phyloP scores from a whole-genome alignment of 2,329 filamentous ascomycete genomes.

The Penicillium sp. region DNA sequence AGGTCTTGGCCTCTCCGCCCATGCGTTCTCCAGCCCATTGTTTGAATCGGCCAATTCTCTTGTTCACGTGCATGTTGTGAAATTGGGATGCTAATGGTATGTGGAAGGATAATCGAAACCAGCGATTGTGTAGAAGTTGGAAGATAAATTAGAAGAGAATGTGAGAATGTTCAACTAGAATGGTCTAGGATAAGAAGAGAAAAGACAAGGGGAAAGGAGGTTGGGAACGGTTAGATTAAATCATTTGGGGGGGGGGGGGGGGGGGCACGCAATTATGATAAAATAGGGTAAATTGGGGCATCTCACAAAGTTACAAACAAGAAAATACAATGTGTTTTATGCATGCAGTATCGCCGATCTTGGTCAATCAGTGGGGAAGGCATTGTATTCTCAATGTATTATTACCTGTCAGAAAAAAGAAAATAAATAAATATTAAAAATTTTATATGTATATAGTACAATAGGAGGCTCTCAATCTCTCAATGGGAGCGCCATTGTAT shows the following conservation, averaged over 20 bases:
- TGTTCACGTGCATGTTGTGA: conserved; percentile 62
- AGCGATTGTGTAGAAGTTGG: conserved; percentile 5
- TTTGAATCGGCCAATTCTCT: conserved; percentile 92
- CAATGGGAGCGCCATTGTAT: too few relatives aligned
- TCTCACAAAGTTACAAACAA: conserved; percentile 15
- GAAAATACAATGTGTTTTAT: conserved; percentile 16
- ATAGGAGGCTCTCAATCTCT: too few relatives aligned
- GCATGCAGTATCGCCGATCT: conserved; percentile 18
- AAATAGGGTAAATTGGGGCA: neutral
- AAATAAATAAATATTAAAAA: too few relatives aligned
- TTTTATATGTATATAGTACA: too few relatives aligned
- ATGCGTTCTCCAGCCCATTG: conserved; percentile 98
- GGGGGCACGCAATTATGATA: conserved; percentile 11
- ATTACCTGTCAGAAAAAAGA: neutral
- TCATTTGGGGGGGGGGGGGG: neutral
- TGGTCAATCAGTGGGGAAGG: conserved; percentile 24
- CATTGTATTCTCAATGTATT: neutral
- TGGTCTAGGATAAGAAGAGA: neutral
- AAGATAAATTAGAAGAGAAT: neutral
- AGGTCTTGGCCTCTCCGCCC: conserved; percentile 85
- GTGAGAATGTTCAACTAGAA: neutral
- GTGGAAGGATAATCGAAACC: conserved; percentile 6
- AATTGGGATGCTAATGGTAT: conserved; percentile 8
- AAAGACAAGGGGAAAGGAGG: conserved; percentile 11
- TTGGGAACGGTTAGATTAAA: conserved; percentile 19